phyloP scores from a whole-genome alignment of 2,329 filamentous ascomycete genomes.

The Verticillium klebahnii region DNA sequence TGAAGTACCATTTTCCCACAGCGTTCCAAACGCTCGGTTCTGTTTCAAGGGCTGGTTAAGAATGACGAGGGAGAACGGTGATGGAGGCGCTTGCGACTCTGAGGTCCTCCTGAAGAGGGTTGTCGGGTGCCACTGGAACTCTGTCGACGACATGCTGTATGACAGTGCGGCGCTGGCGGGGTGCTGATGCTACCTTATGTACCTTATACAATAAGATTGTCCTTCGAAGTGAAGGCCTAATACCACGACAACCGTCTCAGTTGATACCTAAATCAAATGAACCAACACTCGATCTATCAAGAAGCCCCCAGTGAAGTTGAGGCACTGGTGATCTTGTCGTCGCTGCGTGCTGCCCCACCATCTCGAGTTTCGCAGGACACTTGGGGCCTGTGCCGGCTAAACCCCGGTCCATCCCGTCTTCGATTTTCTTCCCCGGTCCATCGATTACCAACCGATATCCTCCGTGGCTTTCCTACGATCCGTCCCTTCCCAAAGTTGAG shows the following conservation, averaged over 20 bases:
- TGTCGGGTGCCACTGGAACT: constrained; percentile 35
- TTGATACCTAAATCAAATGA: neutral
- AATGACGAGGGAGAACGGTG: constrained; percentile 39
- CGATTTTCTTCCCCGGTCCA: constrained; percentile 12
- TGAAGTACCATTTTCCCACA: constrained; percentile 44
- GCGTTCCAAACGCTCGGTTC: constrained; percentile 39
- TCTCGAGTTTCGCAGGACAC: neutral
- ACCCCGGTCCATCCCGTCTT: constrained; percentile 4
- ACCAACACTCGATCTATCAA: neutral
- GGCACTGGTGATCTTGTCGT: neutral
- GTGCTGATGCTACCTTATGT: neutral
- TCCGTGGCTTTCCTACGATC: neutral
- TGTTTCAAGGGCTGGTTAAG: constrained; percentile 47
- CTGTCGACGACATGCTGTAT: neutral
- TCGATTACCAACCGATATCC: constrained; percentile 11
- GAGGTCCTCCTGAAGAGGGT: constrained; percentile 25
- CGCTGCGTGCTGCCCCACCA: neutral
- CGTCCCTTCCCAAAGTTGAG: neutral
- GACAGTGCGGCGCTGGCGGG: neutral
- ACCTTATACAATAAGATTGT: neutral
- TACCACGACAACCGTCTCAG: no score
- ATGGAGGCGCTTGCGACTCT: constrained; percentile 13
- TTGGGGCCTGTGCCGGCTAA: constrained; percentile 10
- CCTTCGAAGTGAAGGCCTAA: no score
- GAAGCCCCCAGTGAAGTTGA: neutral